Conservation (phyloP, 441 rosid genomes). For the Rhodomyrtus psidioides region DNA sequence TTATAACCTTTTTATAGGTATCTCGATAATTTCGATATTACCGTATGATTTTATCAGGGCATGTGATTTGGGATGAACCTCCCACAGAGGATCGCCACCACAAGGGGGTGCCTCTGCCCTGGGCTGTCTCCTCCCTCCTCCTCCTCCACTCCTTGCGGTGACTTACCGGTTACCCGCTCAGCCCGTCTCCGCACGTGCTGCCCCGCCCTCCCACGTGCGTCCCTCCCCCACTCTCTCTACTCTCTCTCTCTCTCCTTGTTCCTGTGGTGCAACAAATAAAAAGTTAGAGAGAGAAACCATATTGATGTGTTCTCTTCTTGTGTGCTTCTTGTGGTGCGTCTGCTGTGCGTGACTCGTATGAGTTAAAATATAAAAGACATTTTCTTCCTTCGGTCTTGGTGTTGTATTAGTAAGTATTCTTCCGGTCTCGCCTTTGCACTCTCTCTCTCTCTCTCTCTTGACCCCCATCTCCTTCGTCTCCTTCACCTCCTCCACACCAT, state of each 20-base stretch:
- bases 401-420: background rate
- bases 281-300: slow-evolving; percentile 36
- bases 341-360: background rate
- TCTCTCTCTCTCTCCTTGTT: slow-evolving; percentile 14
- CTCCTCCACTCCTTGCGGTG: background rate
- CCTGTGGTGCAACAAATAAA: slow-evolving; percentile 68
- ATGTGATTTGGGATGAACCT: background rate
- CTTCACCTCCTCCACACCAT: background rate
- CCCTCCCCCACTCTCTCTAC: background rate
- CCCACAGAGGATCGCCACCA: background rate
- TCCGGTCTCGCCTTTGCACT: background rate
- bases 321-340: background rate
- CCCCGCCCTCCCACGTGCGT: slow-evolving; percentile 28
- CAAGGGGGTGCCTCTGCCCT: no score
- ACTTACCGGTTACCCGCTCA: slow-evolving; percentile 33
- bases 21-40: background rate
- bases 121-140: slow-evolving; percentile 11
- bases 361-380: background rate
- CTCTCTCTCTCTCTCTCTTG: background rate
- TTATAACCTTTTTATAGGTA: no score
- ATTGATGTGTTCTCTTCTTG: slow-evolving; percentile 8
- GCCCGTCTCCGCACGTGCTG: slow-evolving; percentile 11
- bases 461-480: background rate
- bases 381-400: background rate
- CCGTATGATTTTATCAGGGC: no score